Base-by-base conservation (phyloP, 2,329 filamentous ascomycete species). In the Penicillium psychrosexuale region DNA sequence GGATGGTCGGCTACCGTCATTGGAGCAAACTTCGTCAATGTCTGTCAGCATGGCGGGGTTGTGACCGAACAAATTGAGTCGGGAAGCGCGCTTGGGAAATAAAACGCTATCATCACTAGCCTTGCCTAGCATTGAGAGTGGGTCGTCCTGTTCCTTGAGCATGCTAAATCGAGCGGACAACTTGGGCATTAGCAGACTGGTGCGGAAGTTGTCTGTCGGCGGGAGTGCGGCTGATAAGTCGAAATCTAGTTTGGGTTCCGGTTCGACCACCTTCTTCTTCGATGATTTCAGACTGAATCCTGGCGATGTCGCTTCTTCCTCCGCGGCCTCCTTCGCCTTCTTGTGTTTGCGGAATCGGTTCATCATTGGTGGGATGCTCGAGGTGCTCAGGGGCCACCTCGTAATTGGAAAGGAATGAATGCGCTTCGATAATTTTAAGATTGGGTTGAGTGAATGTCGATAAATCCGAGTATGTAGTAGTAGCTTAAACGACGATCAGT, bases 111-210 rank as follows among this genome's bases (percentile, higher is more conserved):
- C 93, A 69, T 97, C 93, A 72, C 89, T 94, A 15, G 93, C 93
- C 73, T 97, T 97, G 55, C 93, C 93, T 31, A 97, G 82, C 71
- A 91, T 89, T 2, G 91, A 93, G 59, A 80, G 87, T 1, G 93
- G 93, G 66, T 97, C 91, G 70, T 97, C 92, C 71, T 97, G 93
- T 73, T 97, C 93, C 66, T 91, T 82, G 31, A 97, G 78, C 93
- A 97, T 97, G 64, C 93, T 97, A 72, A 99, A 99, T 7, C 94
- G 86, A 12, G 92, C 91, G 0, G 93, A 97, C 5, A 99, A 81
- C 39, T 92, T 93, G 0, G 91, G 92, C 93, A 99, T 96, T 59
- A 99, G 80, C 55, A 99, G 78, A 78, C 94, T 97, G 3, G 94
- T 99, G 54, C 94, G 85, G 73, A 99, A 97, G 68, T 97, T 88